phyloP scores from a whole-genome alignment of 192 early-diverging fungal species.

The Coemansia furcata region DNA sequence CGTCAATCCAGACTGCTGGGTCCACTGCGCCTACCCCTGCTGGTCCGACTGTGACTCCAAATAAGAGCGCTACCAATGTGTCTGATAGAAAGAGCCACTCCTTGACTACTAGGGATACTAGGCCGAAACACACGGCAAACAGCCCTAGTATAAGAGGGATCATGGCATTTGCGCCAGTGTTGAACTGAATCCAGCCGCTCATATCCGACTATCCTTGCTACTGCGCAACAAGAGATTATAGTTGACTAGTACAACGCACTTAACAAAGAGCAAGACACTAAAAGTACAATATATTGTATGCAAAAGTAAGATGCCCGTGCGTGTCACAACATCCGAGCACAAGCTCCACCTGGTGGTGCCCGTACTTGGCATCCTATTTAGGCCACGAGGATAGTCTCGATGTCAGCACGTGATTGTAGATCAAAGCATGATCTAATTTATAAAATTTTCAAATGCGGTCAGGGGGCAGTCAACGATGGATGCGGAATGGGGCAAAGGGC shows the following conservation, averaged over 20 bases:
- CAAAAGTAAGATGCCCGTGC: not conserved
- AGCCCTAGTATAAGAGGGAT: conserved; percentile 58
- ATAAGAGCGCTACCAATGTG: conserved; percentile 71
- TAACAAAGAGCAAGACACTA: not conserved
- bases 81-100: conserved; percentile 68
- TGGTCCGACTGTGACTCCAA: conserved; percentile 78
- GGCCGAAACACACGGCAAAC: conserved; percentile 65
- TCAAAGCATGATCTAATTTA: conserved; percentile 3
- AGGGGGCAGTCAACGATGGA: not conserved
- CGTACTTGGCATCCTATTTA: not conserved
- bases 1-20: conserved; percentile 54
- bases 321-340: not conserved
- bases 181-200: conserved; percentile 13
- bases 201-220: not conserved
- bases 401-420: conserved; percentile 7
- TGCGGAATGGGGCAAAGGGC: not conserved
- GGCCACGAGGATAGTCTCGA: not conserved
- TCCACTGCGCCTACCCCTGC: conserved; percentile 64
- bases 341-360: not conserved
- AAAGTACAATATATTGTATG: not conserved
- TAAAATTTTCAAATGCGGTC: not conserved
- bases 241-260: not conserved
- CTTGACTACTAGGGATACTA: conserved; percentile 64
- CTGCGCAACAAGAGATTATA: not conserved
- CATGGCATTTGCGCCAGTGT: conserved; percentile 13